phyloP scores from a whole-genome alignment of 139 green algal genomes.

The Gonium pectorale region DNA sequence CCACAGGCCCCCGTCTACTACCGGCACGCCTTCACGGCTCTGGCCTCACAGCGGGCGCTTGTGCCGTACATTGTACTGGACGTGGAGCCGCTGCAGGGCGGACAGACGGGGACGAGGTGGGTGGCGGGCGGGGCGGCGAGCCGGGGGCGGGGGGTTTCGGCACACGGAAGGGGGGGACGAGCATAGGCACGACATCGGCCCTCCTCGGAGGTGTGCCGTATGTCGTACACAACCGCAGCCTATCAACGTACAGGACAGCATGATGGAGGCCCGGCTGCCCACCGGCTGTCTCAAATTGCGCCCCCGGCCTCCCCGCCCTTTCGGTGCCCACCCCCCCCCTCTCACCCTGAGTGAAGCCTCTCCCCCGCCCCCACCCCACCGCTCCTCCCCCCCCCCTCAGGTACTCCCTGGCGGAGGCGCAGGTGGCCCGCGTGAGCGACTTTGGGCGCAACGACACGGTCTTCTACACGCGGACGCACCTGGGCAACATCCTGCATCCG shows the following conservation, averaged over 20 bases:
- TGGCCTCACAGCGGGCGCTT: constrained; percentile 67
- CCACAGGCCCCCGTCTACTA: constrained; percentile 83
- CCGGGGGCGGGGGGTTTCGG: background rate
- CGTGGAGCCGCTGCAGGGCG: constrained; percentile 72
- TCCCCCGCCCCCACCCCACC: background rate
- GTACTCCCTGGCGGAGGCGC: constrained; percentile 51
- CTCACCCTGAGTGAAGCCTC: too few relatives aligned
- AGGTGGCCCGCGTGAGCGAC: constrained; percentile 87
- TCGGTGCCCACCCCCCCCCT: too few relatives aligned
- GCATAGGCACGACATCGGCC: too few relatives aligned
- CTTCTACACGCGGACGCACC: constrained; percentile 83
- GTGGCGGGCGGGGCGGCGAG: background rate
- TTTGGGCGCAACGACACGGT: constrained; percentile 93
- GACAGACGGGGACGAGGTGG: background rate
- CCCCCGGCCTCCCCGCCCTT: too few relatives aligned
- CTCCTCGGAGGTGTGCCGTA: too few relatives aligned
- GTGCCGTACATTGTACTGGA: constrained; percentile 94
- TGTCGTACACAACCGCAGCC: too few relatives aligned
- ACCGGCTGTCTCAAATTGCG: too few relatives aligned
- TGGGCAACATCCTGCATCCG: constrained; percentile 88
- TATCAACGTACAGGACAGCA: too few relatives aligned
- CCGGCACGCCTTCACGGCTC: constrained; percentile 72
- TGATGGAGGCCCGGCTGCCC: too few relatives aligned
- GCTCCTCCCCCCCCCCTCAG: background rate
- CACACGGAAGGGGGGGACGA: too few relatives aligned